A percentile compares a stretch with the other conserved stretches of the same genome.
These are phyloP conservation scores for Candida berthetii DNA, from an alignment of 805 yeast species.

Conservation along the genomic window DNA sequence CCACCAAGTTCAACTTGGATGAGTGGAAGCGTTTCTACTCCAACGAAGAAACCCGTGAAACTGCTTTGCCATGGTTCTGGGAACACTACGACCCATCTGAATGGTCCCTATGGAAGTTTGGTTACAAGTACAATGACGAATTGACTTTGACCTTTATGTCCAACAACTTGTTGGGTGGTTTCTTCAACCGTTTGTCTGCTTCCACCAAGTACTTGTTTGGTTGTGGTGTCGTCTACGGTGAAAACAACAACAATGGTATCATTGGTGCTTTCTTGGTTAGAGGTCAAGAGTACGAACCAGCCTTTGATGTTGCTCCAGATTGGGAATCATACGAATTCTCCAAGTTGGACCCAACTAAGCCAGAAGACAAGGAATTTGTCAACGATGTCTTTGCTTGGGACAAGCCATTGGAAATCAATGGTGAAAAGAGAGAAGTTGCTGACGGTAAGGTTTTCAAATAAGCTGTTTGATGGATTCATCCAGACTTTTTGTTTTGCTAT, in stretches of 20 bases:
- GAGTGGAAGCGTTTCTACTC: slow-evolving; percentile 97
- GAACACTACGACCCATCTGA: slow-evolving; percentile 86
- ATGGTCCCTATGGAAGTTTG: slow-evolving; percentile 94
- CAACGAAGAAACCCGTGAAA: slow-evolving; percentile 93
- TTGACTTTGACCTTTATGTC: slow-evolving; percentile 97
- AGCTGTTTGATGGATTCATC: slow-evolving; percentile 9
- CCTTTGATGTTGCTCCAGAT: slow-evolving; percentile 98
- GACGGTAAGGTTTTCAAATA: slow-evolving; percentile 98
- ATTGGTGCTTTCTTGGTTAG: slow-evolving; percentile 92
- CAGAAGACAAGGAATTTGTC: slow-evolving; percentile 73
- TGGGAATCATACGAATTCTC: slow-evolving; percentile 90
- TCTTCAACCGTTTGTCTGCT: slow-evolving; percentile 90
- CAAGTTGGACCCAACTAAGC: slow-evolving; percentile 74
- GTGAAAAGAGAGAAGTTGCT: slow-evolving; percentile 80
- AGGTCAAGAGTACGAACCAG: slow-evolving; percentile 89
- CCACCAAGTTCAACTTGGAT: slow-evolving; percentile 63
- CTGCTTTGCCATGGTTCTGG: slow-evolving; percentile 98
- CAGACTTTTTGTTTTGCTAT: background rate
- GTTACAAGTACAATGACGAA: slow-evolving; percentile 97
- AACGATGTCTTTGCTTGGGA: slow-evolving; percentile 98
- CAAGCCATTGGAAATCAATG: slow-evolving; percentile 77
- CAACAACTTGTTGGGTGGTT: slow-evolving; percentile 96
- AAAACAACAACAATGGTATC: slow-evolving; percentile 97
- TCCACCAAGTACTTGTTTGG: slow-evolving; percentile 96
- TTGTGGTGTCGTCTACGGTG: slow-evolving; percentile 92